phyloP scores from a whole-genome alignment of 805 yeast genomes.

The Starmerella floris region DNA sequence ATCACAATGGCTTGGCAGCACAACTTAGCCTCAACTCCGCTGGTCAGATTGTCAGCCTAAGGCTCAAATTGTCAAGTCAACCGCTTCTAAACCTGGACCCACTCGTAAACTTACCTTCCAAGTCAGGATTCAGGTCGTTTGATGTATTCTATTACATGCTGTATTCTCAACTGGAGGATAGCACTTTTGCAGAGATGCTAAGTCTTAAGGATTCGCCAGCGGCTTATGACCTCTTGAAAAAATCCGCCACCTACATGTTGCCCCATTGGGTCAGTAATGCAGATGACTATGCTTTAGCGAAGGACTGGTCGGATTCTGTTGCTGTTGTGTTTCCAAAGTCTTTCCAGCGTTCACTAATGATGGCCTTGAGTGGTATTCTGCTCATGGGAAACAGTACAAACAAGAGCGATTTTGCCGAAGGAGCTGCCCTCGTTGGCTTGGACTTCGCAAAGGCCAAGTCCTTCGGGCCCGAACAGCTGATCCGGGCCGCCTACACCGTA shows the following conservation, averaged over 20 bases:
- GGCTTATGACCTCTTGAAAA: constrained; percentile 24
- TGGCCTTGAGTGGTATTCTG: constrained; percentile 30
- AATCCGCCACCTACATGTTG: constrained; percentile 23
- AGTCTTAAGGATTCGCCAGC: constrained; percentile 23
- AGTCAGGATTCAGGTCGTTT: constrained; percentile 24
- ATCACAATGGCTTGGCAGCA: constrained; percentile 28
- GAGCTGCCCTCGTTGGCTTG: constrained; percentile 31
- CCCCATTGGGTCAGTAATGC: constrained; percentile 29
- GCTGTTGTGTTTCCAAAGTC: constrained; percentile 27
- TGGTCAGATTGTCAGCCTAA: constrained; percentile 26
- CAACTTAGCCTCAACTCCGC: constrained; percentile 23
- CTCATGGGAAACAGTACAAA: constrained; percentile 27
- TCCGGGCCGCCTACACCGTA: constrained; percentile 26
- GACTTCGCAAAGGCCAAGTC: constrained; percentile 23
- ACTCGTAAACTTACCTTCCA: constrained; percentile 22
- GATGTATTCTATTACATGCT: constrained; percentile 30
- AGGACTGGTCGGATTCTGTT: constrained; percentile 32
- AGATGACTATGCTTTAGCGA: constrained; percentile 30
- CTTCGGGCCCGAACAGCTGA: constrained; percentile 25
- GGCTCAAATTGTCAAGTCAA: constrained; percentile 23
- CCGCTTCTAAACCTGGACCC: constrained; percentile 27
- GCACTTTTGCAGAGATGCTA: constrained; percentile 21
- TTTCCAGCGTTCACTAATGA: constrained; percentile 26
- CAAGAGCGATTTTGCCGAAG: constrained; percentile 28
- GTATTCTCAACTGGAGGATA: constrained; percentile 23